phyloP scores from a whole-genome alignment of 225 moss, liverwort and hornwort genomes.

The Bryum argenteum region DNA sequence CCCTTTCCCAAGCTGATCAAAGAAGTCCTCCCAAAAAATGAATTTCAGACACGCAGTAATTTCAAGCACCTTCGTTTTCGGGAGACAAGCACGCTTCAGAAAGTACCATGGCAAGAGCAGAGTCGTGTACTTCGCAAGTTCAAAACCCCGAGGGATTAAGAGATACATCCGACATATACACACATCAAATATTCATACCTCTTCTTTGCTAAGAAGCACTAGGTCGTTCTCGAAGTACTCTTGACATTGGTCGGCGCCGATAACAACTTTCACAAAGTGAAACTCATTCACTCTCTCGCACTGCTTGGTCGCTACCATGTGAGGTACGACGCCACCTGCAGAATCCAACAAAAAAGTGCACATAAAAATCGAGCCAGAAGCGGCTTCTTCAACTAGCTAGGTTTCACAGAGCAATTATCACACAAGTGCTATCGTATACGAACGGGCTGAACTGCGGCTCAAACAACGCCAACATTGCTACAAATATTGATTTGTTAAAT shows the following conservation, averaged over 20 bases:
- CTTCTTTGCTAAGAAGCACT: constrained; percentile 88
- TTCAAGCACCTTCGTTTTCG: constrained; percentile 15
- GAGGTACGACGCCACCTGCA: constrained; percentile 75
- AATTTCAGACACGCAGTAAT: constrained; percentile 8
- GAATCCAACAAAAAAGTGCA: constrained; percentile 17
- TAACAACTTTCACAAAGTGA: constrained; percentile 76
- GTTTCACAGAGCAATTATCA: constrained; percentile 7
- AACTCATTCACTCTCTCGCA: constrained; percentile 94
- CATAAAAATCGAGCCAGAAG: neutral
- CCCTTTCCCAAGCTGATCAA: constrained; percentile 55
- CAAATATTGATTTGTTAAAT: neutral
- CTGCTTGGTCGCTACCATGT: constrained; percentile 77
- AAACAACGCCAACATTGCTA: neutral
- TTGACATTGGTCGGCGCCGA: constrained; percentile 69
- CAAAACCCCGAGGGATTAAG: constrained; percentile 4
- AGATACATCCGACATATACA: constrained; percentile 10
- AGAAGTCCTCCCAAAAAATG: constrained; percentile 28
- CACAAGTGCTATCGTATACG: neutral
- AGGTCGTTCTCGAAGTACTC: constrained; percentile 91
- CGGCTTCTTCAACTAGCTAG: constrained; percentile 11
- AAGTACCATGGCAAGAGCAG: constrained; percentile 4
- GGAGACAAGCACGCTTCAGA: neutral
- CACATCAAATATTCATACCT: constrained; percentile 46
- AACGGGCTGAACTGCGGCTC: neutral
- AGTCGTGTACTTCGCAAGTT: constrained; percentile 8